Evolutionary conservation across 495 filamentous ascomycete species (phyloP).

Genomic region (Aspergillus panamensis): DNA sequence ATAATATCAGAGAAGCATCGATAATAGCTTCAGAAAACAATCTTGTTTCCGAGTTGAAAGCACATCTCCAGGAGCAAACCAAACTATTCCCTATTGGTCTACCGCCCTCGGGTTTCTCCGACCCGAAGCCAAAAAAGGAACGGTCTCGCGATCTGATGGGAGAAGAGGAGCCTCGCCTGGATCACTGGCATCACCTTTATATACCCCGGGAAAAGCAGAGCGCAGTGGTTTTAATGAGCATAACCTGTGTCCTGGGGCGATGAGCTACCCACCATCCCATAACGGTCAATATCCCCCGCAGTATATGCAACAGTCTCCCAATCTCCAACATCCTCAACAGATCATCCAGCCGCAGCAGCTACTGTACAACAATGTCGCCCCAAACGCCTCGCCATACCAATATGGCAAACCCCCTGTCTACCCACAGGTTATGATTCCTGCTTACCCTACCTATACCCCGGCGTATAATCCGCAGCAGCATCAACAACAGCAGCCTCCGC

Average conservation of each 20-base stretch:
- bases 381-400: slow-evolving; percentile 34
- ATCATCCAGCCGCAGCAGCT: slow-evolving; percentile 34
- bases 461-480: slow-evolving; percentile 26
- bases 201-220: slow-evolving; percentile 18
- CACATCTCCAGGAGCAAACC: too few relatives aligned
- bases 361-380: slow-evolving; percentile 40
- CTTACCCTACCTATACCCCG: slow-evolving; percentile 34
- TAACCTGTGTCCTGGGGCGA: slow-evolving; percentile 38
- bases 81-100: slow-evolving; percentile 7
- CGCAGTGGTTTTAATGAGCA: slow-evolving; percentile 21
- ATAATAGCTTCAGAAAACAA: too few relatives aligned
- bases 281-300: slow-evolving; percentile 44
- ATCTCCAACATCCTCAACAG: slow-evolving; percentile 24
- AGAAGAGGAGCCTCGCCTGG: not conserved
- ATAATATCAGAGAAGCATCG: too few relatives aligned
- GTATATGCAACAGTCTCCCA: slow-evolving; percentile 36
- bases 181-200: slow-evolving; percentile 4
- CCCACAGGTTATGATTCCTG: slow-evolving; percentile 37
- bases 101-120: slow-evolving; percentile 36
- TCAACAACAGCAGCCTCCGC: slow-evolving; percentile 17
- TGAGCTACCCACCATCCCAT: slow-evolving; percentile 49
- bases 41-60: too few relatives aligned
- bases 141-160: slow-evolving; percentile 15
- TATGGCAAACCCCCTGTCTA: slow-evolving; percentile 42
- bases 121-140: slow-evolving; percentile 32